Evolutionary conservation across 805 yeast genomes (phyloP), one percentile per base, ranked within the genome.

Genomic region (Candida dendrica): DNA sequence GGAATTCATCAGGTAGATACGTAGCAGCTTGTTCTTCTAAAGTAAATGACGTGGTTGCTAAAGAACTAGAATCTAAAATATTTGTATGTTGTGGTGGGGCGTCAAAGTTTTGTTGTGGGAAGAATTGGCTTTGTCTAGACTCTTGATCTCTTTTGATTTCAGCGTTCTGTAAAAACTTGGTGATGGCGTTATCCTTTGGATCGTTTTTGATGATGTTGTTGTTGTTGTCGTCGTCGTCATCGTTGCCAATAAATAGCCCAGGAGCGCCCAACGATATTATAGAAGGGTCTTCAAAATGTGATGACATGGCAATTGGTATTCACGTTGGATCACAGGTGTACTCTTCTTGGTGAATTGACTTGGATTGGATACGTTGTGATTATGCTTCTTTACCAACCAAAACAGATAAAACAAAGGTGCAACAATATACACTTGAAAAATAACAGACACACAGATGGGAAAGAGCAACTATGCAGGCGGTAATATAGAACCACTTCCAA

Each of bases 151-250:
- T 50, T 35, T 52, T 50, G 38, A 30, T 42, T 38, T 53, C 58
- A 14, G 58, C 59, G 17, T 53, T 51, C 30, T 44, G 50, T 26
- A 56, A 40, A 27, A 56, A 47, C 40, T 48, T 50, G 33, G 53
- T 43, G 38, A 56, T 54, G 32, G 50, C 57, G 34, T 49, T 49
- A 18, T 45, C 59, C 30, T 27, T 27, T 27, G 30, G 30, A n/a
- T 27, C 13, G 13, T 27, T 27, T 4, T 9, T 27, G 30, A 4
- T 27, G 30, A 5, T 27, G n/a, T 27, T 13, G 30, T 11, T 27
- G n/a, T 27, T 13, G 13, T 5, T 5, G 13, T 9, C 30, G 13
- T 27, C 4, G 4, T 14, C 22, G 18, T 9, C 17, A 31, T 14
- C 26, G 14, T 14, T n/a, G n/a, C n/a, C n/a, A n/a, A n/a, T 19